Percentiles rank a stretch among this genome's conserved stretches.
Evolutionary conservation across 345 rosid species (phyloP).

Genomic region (Arabidopsis suecica): DNA sequence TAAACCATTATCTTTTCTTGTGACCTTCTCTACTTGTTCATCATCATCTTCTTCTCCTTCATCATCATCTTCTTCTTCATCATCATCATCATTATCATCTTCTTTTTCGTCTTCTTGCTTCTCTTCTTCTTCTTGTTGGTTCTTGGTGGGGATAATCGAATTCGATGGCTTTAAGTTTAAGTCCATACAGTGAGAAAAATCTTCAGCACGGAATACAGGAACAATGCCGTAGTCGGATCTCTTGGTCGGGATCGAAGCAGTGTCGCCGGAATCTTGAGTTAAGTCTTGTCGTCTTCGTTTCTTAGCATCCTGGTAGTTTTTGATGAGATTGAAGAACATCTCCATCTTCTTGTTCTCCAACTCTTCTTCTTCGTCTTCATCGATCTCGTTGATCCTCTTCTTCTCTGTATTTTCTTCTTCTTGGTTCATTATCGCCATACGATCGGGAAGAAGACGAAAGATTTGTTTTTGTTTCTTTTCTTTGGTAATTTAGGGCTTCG

Average conservation of each 20-base stretch:
- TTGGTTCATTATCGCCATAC: slow-evolving; percentile 31
- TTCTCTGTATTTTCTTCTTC: slow-evolving; percentile 27
- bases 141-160: slow-evolving; percentile 5
- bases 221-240: slow-evolving; percentile 35
- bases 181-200: slow-evolving; percentile 35
- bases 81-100: neutral
- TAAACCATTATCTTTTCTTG: slow-evolving; percentile 31
- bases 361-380: slow-evolving; percentile 39
- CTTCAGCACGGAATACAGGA: slow-evolving; percentile 36
- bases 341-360: slow-evolving; percentile 43
- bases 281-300: slow-evolving; percentile 43
- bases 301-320: slow-evolving; percentile 35
- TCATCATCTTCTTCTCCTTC: neutral
- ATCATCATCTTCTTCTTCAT: neutral
- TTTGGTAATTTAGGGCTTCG: neutral
- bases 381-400: slow-evolving; percentile 25
- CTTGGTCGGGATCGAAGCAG: slow-evolving; percentile 11
- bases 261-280: slow-evolving; percentile 39
- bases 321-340: slow-evolving; percentile 42
- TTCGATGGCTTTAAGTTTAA: slow-evolving; percentile 34
- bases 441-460: neutral
- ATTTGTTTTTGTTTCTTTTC: neutral
- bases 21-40: slow-evolving; percentile 11
- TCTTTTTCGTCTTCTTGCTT: neutral
- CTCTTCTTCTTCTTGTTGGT: slow-evolving; percentile 20